Evolutionary conservation across 768 basidiomycete genomes (phyloP), one percentile per base, ranked within the genome.

Genomic region (Pulveroboletus sp.): DNA sequence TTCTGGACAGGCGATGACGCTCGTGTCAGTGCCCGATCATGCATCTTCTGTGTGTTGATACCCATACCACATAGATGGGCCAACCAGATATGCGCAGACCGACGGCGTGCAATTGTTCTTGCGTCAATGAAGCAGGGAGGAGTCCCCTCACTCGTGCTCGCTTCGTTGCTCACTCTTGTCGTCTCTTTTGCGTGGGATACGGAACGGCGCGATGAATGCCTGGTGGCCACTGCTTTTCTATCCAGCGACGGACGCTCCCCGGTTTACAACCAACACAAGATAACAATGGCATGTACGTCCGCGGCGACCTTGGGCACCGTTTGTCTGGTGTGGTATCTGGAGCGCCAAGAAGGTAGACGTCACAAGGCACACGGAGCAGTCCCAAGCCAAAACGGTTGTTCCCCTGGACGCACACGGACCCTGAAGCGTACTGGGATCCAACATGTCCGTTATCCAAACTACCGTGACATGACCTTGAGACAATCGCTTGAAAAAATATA

Each of bases 221-320:
- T 83, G 81, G 82, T 85, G 82, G 82, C 76, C 82, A 39, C 72
- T 85, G 8, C 74, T 87, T 18, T 81, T 85, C 62, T 87, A 86
- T 65, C 81, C 79, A n/a, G 83, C 85, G 5, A 82, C 82, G 24
- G 81, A 86, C 45, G 85, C 83, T 5, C 85, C 86, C 5, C 68
- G 69, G 24, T 88, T 87, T 65, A 72, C 61, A 15, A 86, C 79
- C n/a, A n/a, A 50, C 86, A 85, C 18, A 81, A 84, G 80, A 80
- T 81, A 55, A 78, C 83, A 9, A 83, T 85, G 81, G 73, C 85
- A 31, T 78, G 77, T 39, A 75, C 74, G 0, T 77, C 76, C 38
- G 65, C 72, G 24, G 80, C 79, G n/a, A 83, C 84, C 9, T 64
- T 85, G 14, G 68, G 52, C 6, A 71, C 76, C 27, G 85, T 82